phyloP scores from a whole-genome alignment of 805 yeast genomes.

The Wickerhamiella australiensis region DNA sequence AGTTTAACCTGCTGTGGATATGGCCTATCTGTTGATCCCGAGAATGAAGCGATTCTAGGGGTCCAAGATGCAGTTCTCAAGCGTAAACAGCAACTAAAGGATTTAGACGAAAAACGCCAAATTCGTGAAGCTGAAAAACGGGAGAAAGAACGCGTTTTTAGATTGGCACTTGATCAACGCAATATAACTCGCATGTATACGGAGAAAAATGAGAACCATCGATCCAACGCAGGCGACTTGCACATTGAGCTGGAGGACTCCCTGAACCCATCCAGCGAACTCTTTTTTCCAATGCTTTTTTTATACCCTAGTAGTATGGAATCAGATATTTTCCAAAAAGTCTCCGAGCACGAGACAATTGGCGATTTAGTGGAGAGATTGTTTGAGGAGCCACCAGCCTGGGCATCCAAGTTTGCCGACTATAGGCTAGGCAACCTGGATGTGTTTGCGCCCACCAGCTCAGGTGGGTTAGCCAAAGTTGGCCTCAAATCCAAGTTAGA shows the following conservation, averaged over 20 bases:
- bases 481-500: constrained; percentile 65
- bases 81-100: constrained; percentile 27
- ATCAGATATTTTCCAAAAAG: constrained; percentile 66
- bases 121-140: constrained; percentile 18
- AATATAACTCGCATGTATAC: constrained; percentile 28
- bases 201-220: constrained; percentile 32
- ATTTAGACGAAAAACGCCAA: constrained; percentile 26
- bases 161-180: constrained; percentile 51
- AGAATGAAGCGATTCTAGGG: constrained; percentile 43
- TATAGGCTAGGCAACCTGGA: constrained; percentile 51
- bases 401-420: constrained; percentile 45
- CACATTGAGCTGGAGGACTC: constrained; percentile 23
- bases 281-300: constrained; percentile 69
- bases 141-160: constrained; percentile 25
- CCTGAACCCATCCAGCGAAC: constrained; percentile 45
- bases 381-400: constrained; percentile 53
- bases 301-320: constrained; percentile 76
- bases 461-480: constrained; percentile 76
- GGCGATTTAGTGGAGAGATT: constrained; percentile 49
- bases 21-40: constrained; percentile 40
- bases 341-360: constrained; percentile 62
- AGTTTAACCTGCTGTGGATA: constrained; percentile 50
- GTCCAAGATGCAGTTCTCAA: constrained; percentile 34
- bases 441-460: constrained; percentile 66
- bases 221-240: constrained; percentile 33